Evolutionary conservation across 306 rosid species (phyloP), one percentile per base, ranked within the genome.

Genomic region (Ormosia semicastrata): DNA sequence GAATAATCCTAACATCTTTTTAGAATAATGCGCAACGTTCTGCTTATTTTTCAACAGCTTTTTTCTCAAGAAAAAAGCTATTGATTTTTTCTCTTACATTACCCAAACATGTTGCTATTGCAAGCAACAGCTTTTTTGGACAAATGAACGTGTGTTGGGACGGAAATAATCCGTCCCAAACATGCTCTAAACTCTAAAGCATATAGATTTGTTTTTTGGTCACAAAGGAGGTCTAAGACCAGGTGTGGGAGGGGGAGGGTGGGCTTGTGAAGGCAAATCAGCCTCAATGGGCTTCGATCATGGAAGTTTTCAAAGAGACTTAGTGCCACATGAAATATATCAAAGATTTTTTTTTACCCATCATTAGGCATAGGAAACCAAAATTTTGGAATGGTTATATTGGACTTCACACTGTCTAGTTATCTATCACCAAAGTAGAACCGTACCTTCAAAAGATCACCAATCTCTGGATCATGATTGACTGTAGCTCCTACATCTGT

Each of bases 361-460:
- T 29, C 74, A 12, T 50, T 13, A 77, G 41, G 50, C 62, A 69
- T 10, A 64, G 41, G 66, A 7, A 81, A 9, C 50, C 30, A 63
- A 64, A 41, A 8, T 24, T 58, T 39, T 37, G 13, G 70, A 52
- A 76, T 15, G 74, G 40, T 47, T 49, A 69, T 10, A 68, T 68
- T 49, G 49, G 36, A 39, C 34, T 37, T 24, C 50, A 52, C 10
- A 37, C 24, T 15, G 73, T 43, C 24, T 47, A 82, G 58, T 70
- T 40, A 77, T 52, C 56, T 53, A 13, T 63, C 46, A 30, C 14
- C 43, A 9, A 66, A 73, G 67, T 56, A 17, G 69, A 75, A 58
- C 14, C 54, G 14, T 87, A 95, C 99, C 99, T 95, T 95, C 85
- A 95, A 85, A 44, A 95, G 87, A 85, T 95, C 97, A 76, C 95